Percentiles rank a stretch among this genome's conserved stretches.
These are phyloP conservation scores for Leptomonas pyrrhocoris DNA, from an alignment of 208 protist genomes.

Conservation along the genomic window DNA sequence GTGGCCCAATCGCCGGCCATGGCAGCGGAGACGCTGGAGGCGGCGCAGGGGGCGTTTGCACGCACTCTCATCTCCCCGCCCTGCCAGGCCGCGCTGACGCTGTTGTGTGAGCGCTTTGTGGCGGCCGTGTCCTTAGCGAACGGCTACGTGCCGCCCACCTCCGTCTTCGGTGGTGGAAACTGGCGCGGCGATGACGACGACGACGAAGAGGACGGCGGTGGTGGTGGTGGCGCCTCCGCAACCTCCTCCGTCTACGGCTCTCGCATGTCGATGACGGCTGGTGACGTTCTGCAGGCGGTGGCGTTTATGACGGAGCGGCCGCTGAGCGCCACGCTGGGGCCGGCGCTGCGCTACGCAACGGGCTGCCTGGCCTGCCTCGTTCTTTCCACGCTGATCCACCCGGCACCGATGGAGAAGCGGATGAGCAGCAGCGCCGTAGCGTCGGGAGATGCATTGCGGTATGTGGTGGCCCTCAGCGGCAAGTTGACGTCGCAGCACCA, in stretches of 20 bases:
- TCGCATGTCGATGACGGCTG: conserved; percentile 31
- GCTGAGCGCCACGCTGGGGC: conserved; percentile 40
- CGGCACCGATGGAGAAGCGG: background rate
- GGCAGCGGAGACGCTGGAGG: conserved; percentile 26
- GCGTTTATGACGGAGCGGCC: conserved; percentile 20
- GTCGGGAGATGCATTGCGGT: background rate
- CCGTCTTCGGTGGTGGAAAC: conserved; percentile 18
- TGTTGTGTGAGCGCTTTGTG: conserved; percentile 51
- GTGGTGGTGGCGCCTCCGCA: conserved; percentile 11
- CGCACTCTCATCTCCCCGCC: conserved; percentile 32
- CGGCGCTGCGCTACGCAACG: conserved; percentile 60
- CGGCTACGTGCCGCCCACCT: conserved; percentile 51
- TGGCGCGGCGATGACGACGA: conserved; percentile 17
- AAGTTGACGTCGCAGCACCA: conserved; percentile 22
- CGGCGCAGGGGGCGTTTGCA: conserved; percentile 25
- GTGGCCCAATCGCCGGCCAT: conserved; percentile 24
- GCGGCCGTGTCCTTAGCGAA: conserved; percentile 45
- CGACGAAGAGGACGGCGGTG: conserved; percentile 8
- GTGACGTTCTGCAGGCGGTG: conserved; percentile 43
- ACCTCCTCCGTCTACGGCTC: conserved; percentile 21
- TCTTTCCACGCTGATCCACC: conserved; percentile 29
- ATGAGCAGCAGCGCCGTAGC: background rate
- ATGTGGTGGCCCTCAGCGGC: conserved; percentile 23
- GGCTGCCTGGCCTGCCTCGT: conserved; percentile 65
- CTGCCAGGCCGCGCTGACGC: conserved; percentile 56